Conservation (phyloP, 345 rosid genomes). For the Chamaenerion angustifolium region DNA sequence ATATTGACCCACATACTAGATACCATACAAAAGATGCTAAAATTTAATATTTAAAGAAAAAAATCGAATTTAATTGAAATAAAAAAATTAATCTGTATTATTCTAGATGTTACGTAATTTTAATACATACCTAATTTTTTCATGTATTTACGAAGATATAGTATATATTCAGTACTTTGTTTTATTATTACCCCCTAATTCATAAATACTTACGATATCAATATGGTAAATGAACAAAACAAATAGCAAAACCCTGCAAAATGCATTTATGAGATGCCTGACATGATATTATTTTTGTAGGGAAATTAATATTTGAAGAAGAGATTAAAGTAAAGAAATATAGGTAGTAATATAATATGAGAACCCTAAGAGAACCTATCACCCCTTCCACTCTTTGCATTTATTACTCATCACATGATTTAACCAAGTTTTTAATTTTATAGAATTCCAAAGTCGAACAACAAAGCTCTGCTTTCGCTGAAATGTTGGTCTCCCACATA, state of each 20-base stretch:
- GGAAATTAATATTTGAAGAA: constrained; percentile 4
- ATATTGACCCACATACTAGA: too few species aligned
- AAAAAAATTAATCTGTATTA: too few species aligned
- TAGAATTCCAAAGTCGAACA: constrained; percentile 21
- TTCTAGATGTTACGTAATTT: too few species aligned
- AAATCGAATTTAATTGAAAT: too few species aligned
- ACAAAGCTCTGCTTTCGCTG: constrained; percentile 16
- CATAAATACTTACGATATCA: too few species aligned
- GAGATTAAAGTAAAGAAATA: not conserved
- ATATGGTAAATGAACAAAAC: too few species aligned
- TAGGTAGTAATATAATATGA: constrained; percentile 10
- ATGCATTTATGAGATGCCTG: constrained; percentile 24
- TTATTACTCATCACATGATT: constrained; percentile 37
- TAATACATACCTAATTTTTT: too few species aligned
- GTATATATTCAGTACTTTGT: too few species aligned
- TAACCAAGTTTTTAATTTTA: constrained; percentile 7
- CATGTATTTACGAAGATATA: too few species aligned
- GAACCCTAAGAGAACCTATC: constrained; percentile 18
- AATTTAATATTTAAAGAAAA: too few species aligned
- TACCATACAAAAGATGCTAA: too few species aligned
- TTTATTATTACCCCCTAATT: too few species aligned
- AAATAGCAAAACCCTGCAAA: not conserved
- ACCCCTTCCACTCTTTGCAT: constrained; percentile 16
- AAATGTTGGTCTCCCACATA: constrained; percentile 20
- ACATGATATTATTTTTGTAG: constrained; percentile 14